Evolutionary conservation across 148 eudicot genomes (phyloP), one percentile per base, ranked within the genome.

Genomic region (Camellia granthamiana): DNA sequence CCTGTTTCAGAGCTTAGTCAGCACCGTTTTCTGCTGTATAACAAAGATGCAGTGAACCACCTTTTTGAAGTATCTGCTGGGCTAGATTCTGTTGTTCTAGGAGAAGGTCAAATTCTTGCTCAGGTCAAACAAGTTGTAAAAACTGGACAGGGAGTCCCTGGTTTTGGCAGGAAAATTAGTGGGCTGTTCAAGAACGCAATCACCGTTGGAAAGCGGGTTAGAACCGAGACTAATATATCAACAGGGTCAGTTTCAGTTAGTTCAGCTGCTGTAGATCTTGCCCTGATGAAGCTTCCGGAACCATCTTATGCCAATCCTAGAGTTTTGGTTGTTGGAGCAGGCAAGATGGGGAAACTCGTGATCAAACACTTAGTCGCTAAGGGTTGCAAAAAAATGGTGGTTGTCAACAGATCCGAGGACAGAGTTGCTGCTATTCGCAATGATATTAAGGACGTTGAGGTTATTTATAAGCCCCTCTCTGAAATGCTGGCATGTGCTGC

Each of bases 301-400:
- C n/a, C 56, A 71, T 85, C 91, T 47, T 84, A 73, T 77, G 82
- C 77, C 44, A 75, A 81, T 44, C 73, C 80, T 0, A 83, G 80
- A 71, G 87, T 89, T 75, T 80, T 83, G 76, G 88, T 89, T 16
- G 89, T 89, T 77, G 91, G 91, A 84, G 91, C 91, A 16, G 91
- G 91, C 59, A 89, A 89, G 80, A 89, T 89, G 91, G 88, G 91
- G 16, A 87, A 89, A 79, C 85, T 89, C 55, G 91, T 89, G 64
- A 85, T 89, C 72, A 89, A 82, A 62, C 91, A 89, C 83, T 76
- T 89, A 78, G 85, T 84, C 12, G 88, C 88, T 38, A 89, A 85
- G 81, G 90, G 89, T 44, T 85, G 88, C 79, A 81, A 11, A 51
- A 82, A 72, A 72, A 85, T 89, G 80, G 90, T 89, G 18, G 91